phyloP scores from a whole-genome alignment of 306 rosid species.

The Sechiopsis laciniata region DNA sequence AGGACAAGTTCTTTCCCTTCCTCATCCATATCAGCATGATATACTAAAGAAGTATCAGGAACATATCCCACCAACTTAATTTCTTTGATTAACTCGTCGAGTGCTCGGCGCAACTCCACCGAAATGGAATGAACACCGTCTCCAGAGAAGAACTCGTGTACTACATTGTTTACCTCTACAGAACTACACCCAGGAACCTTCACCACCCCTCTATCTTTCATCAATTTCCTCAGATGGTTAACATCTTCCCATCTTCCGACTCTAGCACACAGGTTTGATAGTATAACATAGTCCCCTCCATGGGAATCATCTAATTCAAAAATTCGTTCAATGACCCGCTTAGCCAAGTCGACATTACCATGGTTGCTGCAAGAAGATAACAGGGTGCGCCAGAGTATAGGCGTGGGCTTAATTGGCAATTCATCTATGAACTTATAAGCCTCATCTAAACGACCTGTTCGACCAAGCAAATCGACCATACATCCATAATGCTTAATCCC shows the following conservation, averaged over 20 bases:
- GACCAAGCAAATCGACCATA: conserved; percentile 80
- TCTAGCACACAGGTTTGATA: conserved; percentile 70
- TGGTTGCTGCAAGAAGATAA: conserved; percentile 64
- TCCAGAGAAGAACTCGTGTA: conserved; percentile 78
- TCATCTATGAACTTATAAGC: conserved; percentile 62
- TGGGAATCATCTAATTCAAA: conserved; percentile 68
- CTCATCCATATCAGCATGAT: conserved; percentile 57
- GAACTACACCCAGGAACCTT: conserved; percentile 87
- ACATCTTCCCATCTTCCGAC: conserved; percentile 79
- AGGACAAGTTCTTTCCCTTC: conserved; percentile 57
- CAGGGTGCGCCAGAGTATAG: conserved; percentile 73
- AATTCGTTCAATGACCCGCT: conserved; percentile 47
- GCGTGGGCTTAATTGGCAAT: conserved; percentile 54
- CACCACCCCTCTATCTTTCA: conserved; percentile 56
- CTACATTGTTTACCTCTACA: conserved; percentile 74
- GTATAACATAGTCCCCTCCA: conserved; percentile 78
- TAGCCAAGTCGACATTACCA: conserved; percentile 64
- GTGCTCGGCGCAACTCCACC: conserved; percentile 43
- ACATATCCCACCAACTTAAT: conserved; percentile 67
- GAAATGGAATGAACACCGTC: conserved; percentile 53
- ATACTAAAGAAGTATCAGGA: conserved; percentile 63
- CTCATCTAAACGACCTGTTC: conserved; percentile 61
- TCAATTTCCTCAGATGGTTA: conserved; percentile 55
- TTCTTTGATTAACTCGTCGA: conserved; percentile 61
- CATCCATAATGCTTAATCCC: conserved; percentile 77